Evolutionary conservation across 2,329 filamentous ascomycete genomes (phyloP), one percentile per base, ranked within the genome.

Genomic region (Amylocarpus encephaloides): DNA sequence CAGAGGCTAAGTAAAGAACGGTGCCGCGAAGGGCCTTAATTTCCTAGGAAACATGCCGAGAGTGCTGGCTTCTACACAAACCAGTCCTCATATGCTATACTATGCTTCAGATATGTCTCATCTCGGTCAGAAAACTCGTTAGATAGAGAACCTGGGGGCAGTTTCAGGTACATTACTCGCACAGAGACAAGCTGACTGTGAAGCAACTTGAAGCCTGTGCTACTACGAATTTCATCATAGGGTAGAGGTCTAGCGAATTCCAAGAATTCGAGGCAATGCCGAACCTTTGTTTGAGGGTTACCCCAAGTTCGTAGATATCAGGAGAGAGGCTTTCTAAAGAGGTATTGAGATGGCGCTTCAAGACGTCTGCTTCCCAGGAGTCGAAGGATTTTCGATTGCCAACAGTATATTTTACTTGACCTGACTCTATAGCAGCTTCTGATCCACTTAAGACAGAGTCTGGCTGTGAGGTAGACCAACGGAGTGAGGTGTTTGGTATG

Each of bases 391-490:
- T 58, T 0, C 52, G 44, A 41, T 70, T 54, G 0, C 71, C 71
- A 1, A 73, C 55, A 3, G 61, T 65, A 53, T 69, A 69, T 4
- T 53, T 47, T 1, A 64, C 53, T 43, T 70, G 67, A 12, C 71
- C 65, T 1, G 67, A 33, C 18, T 73, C 70, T 1, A 60, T 58
- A 33, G 71, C 67, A 0, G 70, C 68, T 2, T 67, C 51, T 2
- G 12, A 26, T 0, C 61, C 48, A 35, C 63, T 66, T 9, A 72
- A 61, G 0, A 64, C 57, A 1, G 54, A 49, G 0, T 73, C 70
- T 0, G 68, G 70, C 44, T 71, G 71, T 1, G 59, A 55, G 5
- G 65, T 52, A 1, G 66, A 51, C 70, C 70, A 73, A 22, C 63
- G 62, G 58, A 73, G 56, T 0, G 64, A 59, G 38, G 51, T 65